Base-by-base conservation (phyloP, 768 basidiomycete species). In the Mrakia frigida region DNA sequence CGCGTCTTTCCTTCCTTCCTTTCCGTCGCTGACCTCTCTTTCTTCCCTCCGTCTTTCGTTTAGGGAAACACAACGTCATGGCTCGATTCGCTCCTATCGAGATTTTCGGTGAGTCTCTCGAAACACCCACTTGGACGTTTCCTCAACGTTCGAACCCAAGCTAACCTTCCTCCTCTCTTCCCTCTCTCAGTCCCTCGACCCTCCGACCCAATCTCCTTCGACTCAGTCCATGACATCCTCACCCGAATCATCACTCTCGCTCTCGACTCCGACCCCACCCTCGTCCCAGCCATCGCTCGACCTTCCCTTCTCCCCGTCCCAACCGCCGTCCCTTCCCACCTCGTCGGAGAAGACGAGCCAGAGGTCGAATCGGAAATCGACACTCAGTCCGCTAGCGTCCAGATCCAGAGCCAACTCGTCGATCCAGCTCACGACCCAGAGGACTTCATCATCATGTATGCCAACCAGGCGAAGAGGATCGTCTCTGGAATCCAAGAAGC, bases 381-480 rank as follows among this genome's bases (percentile, higher is more conserved):
- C 16, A 21, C 46, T 50, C 46, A 50, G 5, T 5, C 46, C 10
- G 46, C 46, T 50, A 11, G 6, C 39, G 39, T 41, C 39, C 23
- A 73, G 28, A 59, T 33, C 37, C 39, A 28, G 11, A 33, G 63
- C 28, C 39, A 18, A 46, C 68, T 21, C 33, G 60, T 63, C 53
- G 52, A 52, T 59, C 46, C 37, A 31, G 75, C 35, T 82, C 83
- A 59, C 83, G 92, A 95, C 80, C 89, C 90, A 1, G 95, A 98
- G 81, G 95, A 98, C 84, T 98, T 99, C 83, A 87, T 88, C 65
- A 94, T 99, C 85, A 96, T 94, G 93, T 90, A 90, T 1, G 90
- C 91, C 80, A 85, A 86, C 60, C 96, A 99, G 83, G 97, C 96
- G 74, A 91, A 90, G 84, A 88, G 93, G 73, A 98, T 99, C 79